Base-by-base conservation (phyloP, 2,329 filamentous ascomycete genomes). In the Fusarium falciforme region DNA sequence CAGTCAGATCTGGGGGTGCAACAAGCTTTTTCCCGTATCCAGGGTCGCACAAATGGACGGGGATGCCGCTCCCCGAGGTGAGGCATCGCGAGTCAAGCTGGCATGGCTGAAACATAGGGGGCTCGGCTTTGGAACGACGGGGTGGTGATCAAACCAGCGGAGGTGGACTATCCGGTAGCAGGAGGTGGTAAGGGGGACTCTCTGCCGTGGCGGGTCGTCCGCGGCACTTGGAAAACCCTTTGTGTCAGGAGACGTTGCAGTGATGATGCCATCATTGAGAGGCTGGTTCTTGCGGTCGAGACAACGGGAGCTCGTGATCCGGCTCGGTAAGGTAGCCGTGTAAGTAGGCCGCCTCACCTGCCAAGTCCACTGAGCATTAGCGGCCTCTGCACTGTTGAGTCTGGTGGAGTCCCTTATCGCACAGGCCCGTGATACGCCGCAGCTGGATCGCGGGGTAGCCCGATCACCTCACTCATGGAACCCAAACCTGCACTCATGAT, bases 141-240 rank as follows among this genome's bases (percentile, higher is more conserved):
- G 64, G 67, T 27, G 71, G n/a, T 60, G 71, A 73, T 73, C 71
- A 73, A 73, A 74, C 71, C 40, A 38, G 57, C 72, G 72, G 72
- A 49, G 66, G 47, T 38, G 42, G 27, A 29, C 59, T 31, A 72
- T 74, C 72, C 72, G 72, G 72, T 74, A 66, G 55, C 72, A 74
- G 62, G 44, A 67, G 67, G 36, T 27, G 17, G 7, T 20, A 42
- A 57, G 47, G 35, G 47, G 68, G 67, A 70, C 65, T 72, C 55
- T 66, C 66, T 61, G 54, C 52, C 58, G 70, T 72, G 58, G 70
- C 70, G 70, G 66, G 20, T 54, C 33, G n/a, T 31, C 59, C 22
- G 52, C 35, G 35, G 61, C 10, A 42, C 33, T 63, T 27, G 44
- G 5, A 42, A 38, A 27, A 31, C 10, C 47, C 35, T 59, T 40